Evolutionary conservation across 1,284 basidiomycete genomes (phyloP).

Genomic region (Tilletia indica): DNA sequence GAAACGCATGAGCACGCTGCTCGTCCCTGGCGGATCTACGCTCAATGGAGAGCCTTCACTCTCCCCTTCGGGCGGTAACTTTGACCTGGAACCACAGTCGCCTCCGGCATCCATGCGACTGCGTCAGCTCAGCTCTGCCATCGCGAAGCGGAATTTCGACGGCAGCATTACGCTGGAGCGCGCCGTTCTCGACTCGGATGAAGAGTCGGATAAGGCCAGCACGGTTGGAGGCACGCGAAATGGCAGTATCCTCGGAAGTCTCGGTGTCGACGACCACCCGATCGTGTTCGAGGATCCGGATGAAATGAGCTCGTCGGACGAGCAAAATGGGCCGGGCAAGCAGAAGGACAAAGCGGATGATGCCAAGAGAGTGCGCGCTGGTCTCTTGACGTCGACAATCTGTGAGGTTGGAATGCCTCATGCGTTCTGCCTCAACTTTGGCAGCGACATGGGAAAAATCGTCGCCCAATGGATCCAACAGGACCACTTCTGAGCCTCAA

Average conservation of each 20-base stretch:
- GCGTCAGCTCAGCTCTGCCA: constrained; percentile 11
- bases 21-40: neutral
- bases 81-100: neutral
- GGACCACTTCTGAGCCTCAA: neutral
- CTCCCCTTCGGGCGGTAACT: neutral
- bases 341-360: neutral
- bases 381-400: constrained; percentile 29
- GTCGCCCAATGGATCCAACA: constrained; percentile 6
- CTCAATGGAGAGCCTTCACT: neutral
- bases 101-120: constrained; percentile 1
- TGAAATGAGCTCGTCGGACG: neutral
- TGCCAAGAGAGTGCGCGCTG: neutral
- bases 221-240: neutral
- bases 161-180: neutral
- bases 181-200: constrained; percentile 12
- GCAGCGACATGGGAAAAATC: constrained; percentile 9
- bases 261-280: constrained; percentile 7
- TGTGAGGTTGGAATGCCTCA: constrained; percentile 41
- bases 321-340: neutral
- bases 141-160: constrained; percentile 6
- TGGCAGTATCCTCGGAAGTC: neutral
- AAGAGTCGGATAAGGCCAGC: constrained; percentile 4
- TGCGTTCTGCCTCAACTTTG: constrained; percentile 35
- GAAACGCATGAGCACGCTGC: neutral
- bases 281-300: neutral